Evolutionary conservation across 108 stramenopile species (phyloP).

Genomic region (Nannochloropsis granulata): DNA sequence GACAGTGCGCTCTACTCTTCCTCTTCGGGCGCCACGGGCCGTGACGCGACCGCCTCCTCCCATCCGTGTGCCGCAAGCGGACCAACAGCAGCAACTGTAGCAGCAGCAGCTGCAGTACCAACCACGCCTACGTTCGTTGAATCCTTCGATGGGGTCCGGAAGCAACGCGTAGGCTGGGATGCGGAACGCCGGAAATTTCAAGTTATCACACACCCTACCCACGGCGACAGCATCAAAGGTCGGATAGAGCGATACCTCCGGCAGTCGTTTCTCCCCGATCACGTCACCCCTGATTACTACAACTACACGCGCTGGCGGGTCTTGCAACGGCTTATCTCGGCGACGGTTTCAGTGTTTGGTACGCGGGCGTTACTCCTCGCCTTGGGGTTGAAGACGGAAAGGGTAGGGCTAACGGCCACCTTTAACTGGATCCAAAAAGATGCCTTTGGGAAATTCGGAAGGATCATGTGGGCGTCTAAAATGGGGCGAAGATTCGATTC

Average conservation of each 20-base stretch:
- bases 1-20: no score
- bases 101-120: no score
- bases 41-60: no score
- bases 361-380: conserved; percentile 74
- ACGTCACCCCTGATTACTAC: conserved; percentile 65
- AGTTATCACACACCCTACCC: neutral
- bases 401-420: conserved; percentile 59
- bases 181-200: neutral
- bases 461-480: conserved; percentile 79
- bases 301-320: conserved; percentile 62
- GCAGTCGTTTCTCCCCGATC: conserved; percentile 58
- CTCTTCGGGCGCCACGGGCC: no score
- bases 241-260: conserved; percentile 7
- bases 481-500: conserved; percentile 82
- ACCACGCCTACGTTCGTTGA: neutral
- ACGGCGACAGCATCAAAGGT: neutral
- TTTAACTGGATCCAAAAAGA: conserved; percentile 88
- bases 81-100: no score
- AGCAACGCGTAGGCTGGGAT: neutral
- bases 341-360: conserved; percentile 76
- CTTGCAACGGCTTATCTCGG: conserved; percentile 67
- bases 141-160: neutral
- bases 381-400: conserved; percentile 50
- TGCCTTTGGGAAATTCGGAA: conserved; percentile 68
- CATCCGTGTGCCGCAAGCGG: no score